Percentiles rank a stretch among this genome's conserved stretches.
Conservation (phyloP, 129 eudicot genomes). For the Erigeron canadensis region DNA sequence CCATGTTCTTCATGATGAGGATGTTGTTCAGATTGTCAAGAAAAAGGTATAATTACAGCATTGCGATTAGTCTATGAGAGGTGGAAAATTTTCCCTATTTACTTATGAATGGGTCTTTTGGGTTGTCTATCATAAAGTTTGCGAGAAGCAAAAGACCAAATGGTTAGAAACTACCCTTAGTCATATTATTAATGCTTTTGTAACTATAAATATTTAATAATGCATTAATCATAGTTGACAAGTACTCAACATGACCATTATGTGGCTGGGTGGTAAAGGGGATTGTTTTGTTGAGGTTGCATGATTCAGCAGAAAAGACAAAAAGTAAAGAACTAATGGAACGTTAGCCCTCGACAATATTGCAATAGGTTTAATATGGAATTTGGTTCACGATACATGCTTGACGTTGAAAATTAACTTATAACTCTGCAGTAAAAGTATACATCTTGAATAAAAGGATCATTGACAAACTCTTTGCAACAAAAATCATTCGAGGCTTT, state of each 20-base stretch:
- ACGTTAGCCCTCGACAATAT: too few relatives aligned
- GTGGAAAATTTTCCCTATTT: neutral
- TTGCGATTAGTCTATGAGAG: neutral
- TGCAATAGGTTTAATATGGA: too few relatives aligned
- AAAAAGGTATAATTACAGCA: conserved; percentile 60
- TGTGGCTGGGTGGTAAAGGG: neutral
- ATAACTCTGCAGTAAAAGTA: neutral
- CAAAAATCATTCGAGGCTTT: neutral
- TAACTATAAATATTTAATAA: neutral
- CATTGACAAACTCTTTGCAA: neutral
- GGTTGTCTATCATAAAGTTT: neutral
- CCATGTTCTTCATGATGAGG: conserved; percentile 91
- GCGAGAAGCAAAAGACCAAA: neutral
- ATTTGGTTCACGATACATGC: neutral
- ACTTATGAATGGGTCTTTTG: neutral
- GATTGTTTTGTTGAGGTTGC: neutral
- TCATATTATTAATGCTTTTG: neutral
- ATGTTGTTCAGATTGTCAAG: conserved; percentile 96
- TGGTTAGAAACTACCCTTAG: too few relatives aligned
- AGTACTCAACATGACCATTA: neutral
- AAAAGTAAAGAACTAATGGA: neutral
- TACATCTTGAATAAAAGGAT: neutral
- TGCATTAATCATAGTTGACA: neutral
- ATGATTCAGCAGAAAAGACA: neutral
- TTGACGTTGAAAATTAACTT: neutral